Evolutionary conservation across 352 stramenopile genomes (phyloP).

Genomic region (Thraustochytrium sp.): DNA sequence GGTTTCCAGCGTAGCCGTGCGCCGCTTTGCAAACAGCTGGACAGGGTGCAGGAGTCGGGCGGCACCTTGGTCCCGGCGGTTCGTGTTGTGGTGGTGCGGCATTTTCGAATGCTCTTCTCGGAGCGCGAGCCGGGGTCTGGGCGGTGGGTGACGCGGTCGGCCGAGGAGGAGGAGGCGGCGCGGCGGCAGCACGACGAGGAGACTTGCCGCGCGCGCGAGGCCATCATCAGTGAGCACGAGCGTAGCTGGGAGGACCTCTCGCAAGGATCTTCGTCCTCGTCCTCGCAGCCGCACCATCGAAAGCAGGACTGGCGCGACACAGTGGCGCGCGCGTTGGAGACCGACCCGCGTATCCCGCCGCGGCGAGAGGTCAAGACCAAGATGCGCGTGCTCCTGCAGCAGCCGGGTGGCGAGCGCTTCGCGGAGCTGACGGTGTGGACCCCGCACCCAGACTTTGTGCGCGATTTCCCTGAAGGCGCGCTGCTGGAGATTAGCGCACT

Average conservation of each 20-base stretch:
- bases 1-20: not conserved
- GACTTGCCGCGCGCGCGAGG: not conserved
- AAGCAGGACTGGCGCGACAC: not conserved
- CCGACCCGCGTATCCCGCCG: not conserved
- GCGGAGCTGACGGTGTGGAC: constrained; percentile 4
- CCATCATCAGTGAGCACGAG: constrained; percentile 2
- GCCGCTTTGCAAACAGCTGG: not conserved
- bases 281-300: not conserved
- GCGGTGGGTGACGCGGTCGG: not conserved
- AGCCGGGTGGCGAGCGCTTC: not conserved
- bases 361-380: constrained; percentile 3
- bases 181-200: not conserved
- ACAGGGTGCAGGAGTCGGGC: not conserved
- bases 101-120: not conserved
- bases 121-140: not conserved
- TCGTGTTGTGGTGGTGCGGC: not conserved
- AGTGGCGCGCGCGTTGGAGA: not conserved
- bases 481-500: not conserved
- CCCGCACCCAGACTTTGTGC: not conserved
- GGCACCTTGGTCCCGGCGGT: not conserved
- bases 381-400: constrained; percentile 13
- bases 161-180: not conserved
- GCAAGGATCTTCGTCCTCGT: not conserved
- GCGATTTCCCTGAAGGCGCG: not conserved
- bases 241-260: not conserved